Evolutionary conservation across 495 filamentous ascomycete genomes (phyloP).

Genomic region (Penicillium crystallinum): DNA sequence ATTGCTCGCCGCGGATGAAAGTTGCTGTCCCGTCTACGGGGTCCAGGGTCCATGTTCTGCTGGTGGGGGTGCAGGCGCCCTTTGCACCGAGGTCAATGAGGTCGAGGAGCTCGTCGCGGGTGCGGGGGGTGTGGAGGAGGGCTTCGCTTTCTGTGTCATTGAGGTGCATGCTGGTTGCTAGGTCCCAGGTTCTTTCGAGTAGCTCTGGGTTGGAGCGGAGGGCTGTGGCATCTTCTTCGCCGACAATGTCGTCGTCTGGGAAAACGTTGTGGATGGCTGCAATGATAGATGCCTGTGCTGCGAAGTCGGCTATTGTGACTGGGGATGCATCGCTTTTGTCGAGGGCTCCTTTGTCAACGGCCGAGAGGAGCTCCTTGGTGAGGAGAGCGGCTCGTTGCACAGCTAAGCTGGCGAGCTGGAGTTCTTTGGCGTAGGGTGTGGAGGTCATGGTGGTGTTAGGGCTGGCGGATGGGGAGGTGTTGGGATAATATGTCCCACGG

Average conservation of each 20-base stretch:
- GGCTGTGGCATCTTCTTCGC: conserved; percentile 56
- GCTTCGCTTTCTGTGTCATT: conserved; percentile 37
- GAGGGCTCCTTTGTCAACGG: conserved; percentile 43
- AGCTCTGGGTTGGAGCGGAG: conserved; percentile 46
- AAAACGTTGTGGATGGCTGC: conserved; percentile 49
- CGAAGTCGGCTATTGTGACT: conserved; percentile 66
- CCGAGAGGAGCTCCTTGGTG: conserved; percentile 46
- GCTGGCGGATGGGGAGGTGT: background rate
- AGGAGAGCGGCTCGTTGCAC: conserved; percentile 51
- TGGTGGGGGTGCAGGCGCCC: conserved; percentile 32
- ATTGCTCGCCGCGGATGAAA: conserved; percentile 58
- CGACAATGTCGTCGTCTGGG: conserved; percentile 53
- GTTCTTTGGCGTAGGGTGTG: conserved; percentile 41
- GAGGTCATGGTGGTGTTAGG: conserved; percentile 9
- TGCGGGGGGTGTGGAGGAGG: conserved; percentile 35
- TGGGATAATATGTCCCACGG: background rate
- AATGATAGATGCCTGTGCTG: conserved; percentile 59
- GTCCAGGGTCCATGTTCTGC: conserved; percentile 61
- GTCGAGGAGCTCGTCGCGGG: conserved; percentile 52
- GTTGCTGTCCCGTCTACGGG: conserved; percentile 69
- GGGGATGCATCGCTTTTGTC: conserved; percentile 56
- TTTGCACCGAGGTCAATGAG: conserved; percentile 57
- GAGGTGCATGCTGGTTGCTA: conserved; percentile 37
- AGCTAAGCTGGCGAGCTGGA: conserved; percentile 45
- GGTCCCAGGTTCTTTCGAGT: conserved; percentile 48